Evolutionary conservation across 768 basidiomycete genomes (phyloP), one percentile per base, ranked within the genome.

Genomic region (Trametes cubensis): DNA sequence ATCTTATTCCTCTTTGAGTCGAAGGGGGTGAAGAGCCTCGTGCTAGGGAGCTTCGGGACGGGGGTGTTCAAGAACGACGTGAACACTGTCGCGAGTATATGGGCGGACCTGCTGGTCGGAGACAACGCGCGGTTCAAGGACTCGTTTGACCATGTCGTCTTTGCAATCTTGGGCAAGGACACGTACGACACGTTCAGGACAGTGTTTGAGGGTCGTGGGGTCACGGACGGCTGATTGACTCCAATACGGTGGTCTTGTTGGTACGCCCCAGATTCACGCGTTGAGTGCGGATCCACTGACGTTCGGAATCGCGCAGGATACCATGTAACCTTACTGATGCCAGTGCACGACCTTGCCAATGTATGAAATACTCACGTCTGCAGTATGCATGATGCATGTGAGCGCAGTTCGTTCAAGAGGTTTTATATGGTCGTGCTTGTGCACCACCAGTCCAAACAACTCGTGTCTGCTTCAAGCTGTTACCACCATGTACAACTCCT

Each of bases 41-140:
- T 92, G 0, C 74, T 92, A 28, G 90, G 90, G 34, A 85, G 85
- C 66, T 92, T 89, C 71, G 90, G 90, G 14, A 91, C 90, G 1
- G 90, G 90, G 3, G 89, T 88, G 3, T 92, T 91, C 74, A 78
- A 77, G 58, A 92, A 92, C 72, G 76, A 80, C 38, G 81, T 89
- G 23, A 69, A 73, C 44, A 75, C 79, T 53, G 80, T 92, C 17
- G 89, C 87, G 6, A 74, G 71, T 38, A 79, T 87, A 46, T 92
- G 90, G 86, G 82, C 79, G 47, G 84, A 89, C 55, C 73, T 89
- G 28, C 73, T 92, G 46, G 74, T 73, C 3, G 74, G 70, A 2
- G 74, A 79, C 6, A 77, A 75, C 1, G 82, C 85, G 28, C 76
- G 84, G n/a, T 92, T 86, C 70, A 72, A 74, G 62, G 62, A 76